Conservation (phyloP, 75 land plant species). For the Selaginella moellendorffii region DNA sequence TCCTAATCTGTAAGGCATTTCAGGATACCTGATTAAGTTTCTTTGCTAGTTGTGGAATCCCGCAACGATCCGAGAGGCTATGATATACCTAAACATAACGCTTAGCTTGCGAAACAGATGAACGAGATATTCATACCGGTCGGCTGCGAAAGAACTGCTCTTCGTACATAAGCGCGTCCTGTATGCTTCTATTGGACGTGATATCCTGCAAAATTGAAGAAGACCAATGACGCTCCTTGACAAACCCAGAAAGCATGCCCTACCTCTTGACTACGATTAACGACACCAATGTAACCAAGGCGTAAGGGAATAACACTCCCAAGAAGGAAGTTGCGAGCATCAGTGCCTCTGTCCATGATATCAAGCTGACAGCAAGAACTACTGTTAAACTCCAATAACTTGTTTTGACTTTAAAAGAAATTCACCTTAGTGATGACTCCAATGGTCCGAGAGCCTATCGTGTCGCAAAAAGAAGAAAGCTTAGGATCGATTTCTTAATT, state of each 20-base stretch:
- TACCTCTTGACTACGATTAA: conserved; percentile 37
- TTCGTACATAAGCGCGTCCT: conserved; percentile 19
- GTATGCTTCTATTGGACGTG: conserved; percentile 13
- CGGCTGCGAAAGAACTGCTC: conserved; percentile 18
- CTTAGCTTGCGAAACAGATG: not conserved
- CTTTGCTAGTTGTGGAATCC: conserved; percentile 34
- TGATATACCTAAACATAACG: conserved; percentile 25
- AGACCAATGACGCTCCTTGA: too few species aligned
- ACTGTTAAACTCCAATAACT: not conserved
- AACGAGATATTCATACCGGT: conserved; percentile 12
- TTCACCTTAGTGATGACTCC: conserved; percentile 34
- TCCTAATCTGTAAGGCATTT: not conserved
- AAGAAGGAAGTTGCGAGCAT: conserved; percentile 28
- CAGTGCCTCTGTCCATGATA: conserved; percentile 37
- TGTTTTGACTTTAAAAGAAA: not conserved
- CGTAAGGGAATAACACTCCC: conserved; percentile 29
- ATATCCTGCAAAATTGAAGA: conserved; percentile 16
- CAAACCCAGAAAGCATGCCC: not conserved
- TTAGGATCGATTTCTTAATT: too few species aligned
- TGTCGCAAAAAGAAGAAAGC: too few species aligned
- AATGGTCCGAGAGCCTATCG: conserved; percentile 33
- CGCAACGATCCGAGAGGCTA: conserved; percentile 28
- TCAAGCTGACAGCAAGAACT: conserved; percentile 19
- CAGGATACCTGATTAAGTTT: conserved; percentile 21
- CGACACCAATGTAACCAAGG: conserved; percentile 34